These are phyloP conservation scores for Camellia sinensis DNA, from an alignment of 148 eudicot species.

Conservation along the genomic window DNA sequence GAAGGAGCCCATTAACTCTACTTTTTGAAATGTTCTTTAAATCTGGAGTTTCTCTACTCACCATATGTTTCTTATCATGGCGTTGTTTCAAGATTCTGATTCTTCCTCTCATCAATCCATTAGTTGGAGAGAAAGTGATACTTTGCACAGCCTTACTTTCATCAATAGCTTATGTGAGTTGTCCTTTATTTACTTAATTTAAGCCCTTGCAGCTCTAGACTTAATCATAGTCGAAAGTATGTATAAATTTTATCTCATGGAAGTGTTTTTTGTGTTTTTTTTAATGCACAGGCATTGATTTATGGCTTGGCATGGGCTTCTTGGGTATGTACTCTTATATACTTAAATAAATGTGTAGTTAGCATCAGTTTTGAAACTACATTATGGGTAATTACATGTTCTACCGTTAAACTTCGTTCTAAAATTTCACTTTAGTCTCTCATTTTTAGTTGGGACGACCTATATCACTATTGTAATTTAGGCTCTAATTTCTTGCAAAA, in stretches of 20 bases:
- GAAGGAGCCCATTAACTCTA: too few species aligned
- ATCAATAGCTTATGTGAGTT: slow-evolving; percentile 77
- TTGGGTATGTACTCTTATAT: slow-evolving; percentile 60
- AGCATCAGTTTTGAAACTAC: not conserved
- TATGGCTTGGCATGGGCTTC: slow-evolving; percentile 95
- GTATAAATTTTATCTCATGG: not conserved
- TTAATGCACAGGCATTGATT: slow-evolving; percentile 59
- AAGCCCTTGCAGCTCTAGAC: not conserved
- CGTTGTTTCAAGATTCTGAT: slow-evolving; percentile 53
- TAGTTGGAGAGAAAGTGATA: slow-evolving; percentile 80
- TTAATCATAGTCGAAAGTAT: not conserved
- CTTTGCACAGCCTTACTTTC: slow-evolving; percentile 63
- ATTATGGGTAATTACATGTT: not conserved
- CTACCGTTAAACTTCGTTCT: too few species aligned
- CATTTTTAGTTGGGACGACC: not conserved
- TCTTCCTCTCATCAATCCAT: slow-evolving; percentile 73
- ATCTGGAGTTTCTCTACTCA: slow-evolving; percentile 1
- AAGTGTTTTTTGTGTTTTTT: not conserved
- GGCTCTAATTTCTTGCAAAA: too few species aligned
- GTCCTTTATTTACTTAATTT: not conserved
- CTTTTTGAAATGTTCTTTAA: not conserved
- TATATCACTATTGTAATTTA: too few species aligned
- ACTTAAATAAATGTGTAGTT: not conserved
- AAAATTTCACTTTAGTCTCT: too few species aligned
- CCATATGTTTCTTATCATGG: not conserved